Percentiles rank a stretch among this genome's conserved stretches.
Conservation (phyloP, 176 grass and related monocot genomes). For the Musa schizocarpa region DNA sequence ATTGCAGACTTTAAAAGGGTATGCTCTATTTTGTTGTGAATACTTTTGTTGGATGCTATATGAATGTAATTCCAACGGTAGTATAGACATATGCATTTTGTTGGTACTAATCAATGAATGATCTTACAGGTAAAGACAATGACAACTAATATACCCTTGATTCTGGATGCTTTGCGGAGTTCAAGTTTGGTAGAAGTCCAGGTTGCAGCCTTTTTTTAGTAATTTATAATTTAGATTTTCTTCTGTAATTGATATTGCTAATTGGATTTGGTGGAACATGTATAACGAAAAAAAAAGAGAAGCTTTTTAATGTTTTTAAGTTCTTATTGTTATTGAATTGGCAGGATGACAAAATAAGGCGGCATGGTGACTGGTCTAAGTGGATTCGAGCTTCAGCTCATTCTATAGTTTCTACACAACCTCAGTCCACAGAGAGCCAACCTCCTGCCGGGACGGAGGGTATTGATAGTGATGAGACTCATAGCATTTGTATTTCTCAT, state of each 20-base stretch:
- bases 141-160: constrained; percentile 45
- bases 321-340: constrained; percentile 9
- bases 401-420: constrained; percentile 1
- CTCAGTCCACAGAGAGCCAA: constrained; percentile 23
- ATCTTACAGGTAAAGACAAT: constrained; percentile 57
- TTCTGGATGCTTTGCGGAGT: constrained; percentile 44
- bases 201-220: constrained; percentile 36
- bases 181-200: constrained; percentile 62
- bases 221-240: neutral
- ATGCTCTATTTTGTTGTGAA: constrained; percentile 20
- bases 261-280: neutral
- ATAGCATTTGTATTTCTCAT: constrained; percentile 16
- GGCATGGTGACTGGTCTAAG: constrained; percentile 53
- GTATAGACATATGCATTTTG: neutral
- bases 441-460: constrained; percentile 33
- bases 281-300: neutral
- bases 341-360: constrained; percentile 61
- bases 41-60: neutral
- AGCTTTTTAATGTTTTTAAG: constrained; percentile 8
- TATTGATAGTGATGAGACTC: constrained; percentile 22
- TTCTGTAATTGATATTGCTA: neutral
- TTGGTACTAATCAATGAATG: neutral
- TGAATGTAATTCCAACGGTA: neutral
- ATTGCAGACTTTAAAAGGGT: constrained; percentile 77
- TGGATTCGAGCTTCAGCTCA: constrained; percentile 32